These are phyloP conservation scores for Fistulifera pelliculosa DNA, from an alignment of 108 stramenopile species.

Conservation along the genomic window DNA sequence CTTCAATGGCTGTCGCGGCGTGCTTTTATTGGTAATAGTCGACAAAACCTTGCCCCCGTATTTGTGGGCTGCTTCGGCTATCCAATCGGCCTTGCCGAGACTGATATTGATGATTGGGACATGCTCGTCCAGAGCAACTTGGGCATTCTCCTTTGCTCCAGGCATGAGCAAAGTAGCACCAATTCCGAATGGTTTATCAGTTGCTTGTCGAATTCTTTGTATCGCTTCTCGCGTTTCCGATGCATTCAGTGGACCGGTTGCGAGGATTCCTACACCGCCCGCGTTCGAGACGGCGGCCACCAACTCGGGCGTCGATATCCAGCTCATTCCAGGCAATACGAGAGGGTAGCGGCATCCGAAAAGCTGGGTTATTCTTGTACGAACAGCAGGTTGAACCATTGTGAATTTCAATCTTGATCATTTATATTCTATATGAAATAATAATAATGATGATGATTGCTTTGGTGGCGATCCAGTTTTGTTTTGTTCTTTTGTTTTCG, in stretches of 20 bases:
- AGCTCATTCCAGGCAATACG: constrained; percentile 76
- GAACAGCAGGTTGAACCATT: constrained; percentile 2
- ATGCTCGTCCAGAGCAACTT: constrained; percentile 75
- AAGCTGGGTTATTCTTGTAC: constrained; percentile 60
- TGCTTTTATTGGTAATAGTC: constrained; percentile 79
- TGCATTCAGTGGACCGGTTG: constrained; percentile 72
- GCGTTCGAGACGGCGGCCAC: constrained; percentile 89
- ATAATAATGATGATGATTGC: too few relatives aligned
- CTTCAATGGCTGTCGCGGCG: constrained; percentile 48
- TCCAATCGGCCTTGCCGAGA: constrained; percentile 84
- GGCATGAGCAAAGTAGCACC: constrained; percentile 84
- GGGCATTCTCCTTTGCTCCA: constrained; percentile 72
- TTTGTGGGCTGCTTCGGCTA: constrained; percentile 51
- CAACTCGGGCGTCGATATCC: constrained; percentile 67
- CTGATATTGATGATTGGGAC: constrained; percentile 80
- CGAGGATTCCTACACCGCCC: constrained; percentile 76
- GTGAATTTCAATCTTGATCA: too few relatives aligned
- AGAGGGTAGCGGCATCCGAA: constrained; percentile 73
- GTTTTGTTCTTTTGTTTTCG: too few relatives aligned
- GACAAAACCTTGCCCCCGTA: constrained; percentile 77
- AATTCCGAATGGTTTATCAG: constrained; percentile 73
- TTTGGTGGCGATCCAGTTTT: too few relatives aligned
- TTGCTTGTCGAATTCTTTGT: constrained; percentile 44
- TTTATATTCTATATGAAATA: too few relatives aligned
- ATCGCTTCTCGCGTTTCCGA: constrained; percentile 61